These are phyloP conservation scores for Ophiobolus disseminans DNA, from an alignment of 2,329 filamentous ascomycete species.

Conservation along the genomic window DNA sequence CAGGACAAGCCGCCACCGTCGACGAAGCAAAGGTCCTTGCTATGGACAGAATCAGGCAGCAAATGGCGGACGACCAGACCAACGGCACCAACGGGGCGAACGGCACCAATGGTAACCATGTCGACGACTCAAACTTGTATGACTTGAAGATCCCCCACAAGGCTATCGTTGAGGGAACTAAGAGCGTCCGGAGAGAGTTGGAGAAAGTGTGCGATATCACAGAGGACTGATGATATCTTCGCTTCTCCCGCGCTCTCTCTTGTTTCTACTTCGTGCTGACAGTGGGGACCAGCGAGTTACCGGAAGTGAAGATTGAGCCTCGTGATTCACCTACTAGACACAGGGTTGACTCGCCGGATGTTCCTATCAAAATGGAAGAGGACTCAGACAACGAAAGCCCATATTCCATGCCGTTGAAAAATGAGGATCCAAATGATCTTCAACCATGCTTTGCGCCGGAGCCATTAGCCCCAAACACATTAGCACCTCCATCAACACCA, in stretches of 20 bases:
- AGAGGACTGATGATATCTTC: slow-evolving; percentile 19
- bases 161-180: slow-evolving; percentile 59
- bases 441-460: too few species aligned
- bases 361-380: too few species aligned
- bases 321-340: too few species aligned
- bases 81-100: slow-evolving; percentile 36
- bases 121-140: slow-evolving; percentile 47
- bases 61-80: slow-evolving; percentile 17
- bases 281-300: background rate
- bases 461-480: too few species aligned
- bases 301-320: too few species aligned
- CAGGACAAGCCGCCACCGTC: slow-evolving; percentile 63
- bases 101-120: slow-evolving; percentile 35
- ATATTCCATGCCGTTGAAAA: too few species aligned
- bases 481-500: too few species aligned
- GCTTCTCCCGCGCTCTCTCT: background rate
- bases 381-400: too few species aligned
- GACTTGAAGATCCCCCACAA: slow-evolving; percentile 56
- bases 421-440: too few species aligned
- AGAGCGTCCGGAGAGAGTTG: slow-evolving; percentile 60
- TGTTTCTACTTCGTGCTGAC: background rate
- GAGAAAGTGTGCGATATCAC: slow-evolving; percentile 56
- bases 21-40: slow-evolving; percentile 64
- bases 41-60: slow-evolving; percentile 48
- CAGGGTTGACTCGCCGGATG: too few species aligned